Evolutionary conservation across 139 green algal genomes (phyloP), one percentile per base, ranked within the genome.

Genomic region (Dunaliella sp.): DNA sequence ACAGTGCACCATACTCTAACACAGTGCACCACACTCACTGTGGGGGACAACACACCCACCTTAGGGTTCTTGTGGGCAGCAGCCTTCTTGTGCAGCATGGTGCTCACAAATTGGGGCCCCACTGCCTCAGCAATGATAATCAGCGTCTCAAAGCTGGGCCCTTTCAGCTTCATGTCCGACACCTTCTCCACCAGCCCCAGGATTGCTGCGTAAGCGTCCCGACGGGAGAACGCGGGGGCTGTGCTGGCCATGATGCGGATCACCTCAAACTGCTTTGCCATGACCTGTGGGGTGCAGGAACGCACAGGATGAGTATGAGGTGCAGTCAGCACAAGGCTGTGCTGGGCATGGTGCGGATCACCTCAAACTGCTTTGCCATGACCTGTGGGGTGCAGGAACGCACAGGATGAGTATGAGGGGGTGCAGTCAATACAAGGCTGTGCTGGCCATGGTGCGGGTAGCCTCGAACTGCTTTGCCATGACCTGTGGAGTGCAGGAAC

Each of bases 41-140:
- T n/a, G n/a, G n/a, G 48, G 48, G 48, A 35, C 48, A 24, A 28
- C 30, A 32, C 36, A 48, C 83, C n/a, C 34, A 95, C 97, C 92
- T 99, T 99, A 58, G 97, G 97, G 89, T 98, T 99, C 91, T 98
- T 99, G 90, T 98, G 94, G 16, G 81, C 88, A 0, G 90, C 89
- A 1, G 95, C 94, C 80, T 94, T 92, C 83, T 96, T 94, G 91
- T 98, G 94, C 76, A 98, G 90, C 86, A 96, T 89, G 30, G 89
- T 81, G 78, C 94, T 92, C 37, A 99, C 91, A 83, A 98, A 98
- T 65, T 93, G 89, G 3, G 95, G 97, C 0, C 97, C 97, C 1
- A 98, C 85, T 0, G 94, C 94, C 89, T 99, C 97, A 16, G 88
- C 86, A 0, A 96, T 77, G 28, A 92, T 88, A 0, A 90, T 92